These are phyloP conservation scores for Zygnema circumcarinatum DNA, from an alignment of 139 green algal species.

Conservation along the genomic window DNA sequence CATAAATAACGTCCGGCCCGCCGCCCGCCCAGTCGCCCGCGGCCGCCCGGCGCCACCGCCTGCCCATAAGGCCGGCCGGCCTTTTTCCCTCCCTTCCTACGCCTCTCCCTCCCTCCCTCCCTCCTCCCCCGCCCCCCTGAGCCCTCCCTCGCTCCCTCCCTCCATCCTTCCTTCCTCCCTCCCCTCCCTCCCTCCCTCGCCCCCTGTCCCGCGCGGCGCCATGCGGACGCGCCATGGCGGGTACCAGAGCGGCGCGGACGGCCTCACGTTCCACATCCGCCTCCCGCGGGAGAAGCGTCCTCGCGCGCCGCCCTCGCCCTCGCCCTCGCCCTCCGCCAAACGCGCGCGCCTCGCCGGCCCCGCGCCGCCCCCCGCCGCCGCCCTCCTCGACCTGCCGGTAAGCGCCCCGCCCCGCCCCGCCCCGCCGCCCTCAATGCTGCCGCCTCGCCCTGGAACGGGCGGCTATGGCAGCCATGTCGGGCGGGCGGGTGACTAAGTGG, in stretches of 20 bases:
- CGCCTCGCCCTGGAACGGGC: background rate
- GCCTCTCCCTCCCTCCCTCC: too few species aligned
- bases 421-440: background rate
- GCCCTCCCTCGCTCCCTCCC: too few species aligned
- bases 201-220: too few species aligned
- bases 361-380: background rate
- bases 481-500: conserved; percentile 2
- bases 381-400: background rate
- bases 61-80: too few species aligned
- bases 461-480: background rate
- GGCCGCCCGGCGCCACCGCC: too few species aligned
- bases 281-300: background rate
- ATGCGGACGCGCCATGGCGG: conserved; percentile 32
- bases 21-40: too few species aligned
- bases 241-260: conserved; percentile 39
- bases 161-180: too few species aligned
- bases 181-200: too few species aligned
- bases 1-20: too few species aligned
- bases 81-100: too few species aligned
- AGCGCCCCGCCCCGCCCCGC: background rate
- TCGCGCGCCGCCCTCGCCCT: background rate
- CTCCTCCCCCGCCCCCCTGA: too few species aligned
- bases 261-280: conserved; percentile 41
- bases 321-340: background rate
- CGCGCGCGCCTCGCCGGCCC: background rate